Conservation (phyloP, 1,284 basidiomycete species). For the Cystobasidiaceae sp. region DNA sequence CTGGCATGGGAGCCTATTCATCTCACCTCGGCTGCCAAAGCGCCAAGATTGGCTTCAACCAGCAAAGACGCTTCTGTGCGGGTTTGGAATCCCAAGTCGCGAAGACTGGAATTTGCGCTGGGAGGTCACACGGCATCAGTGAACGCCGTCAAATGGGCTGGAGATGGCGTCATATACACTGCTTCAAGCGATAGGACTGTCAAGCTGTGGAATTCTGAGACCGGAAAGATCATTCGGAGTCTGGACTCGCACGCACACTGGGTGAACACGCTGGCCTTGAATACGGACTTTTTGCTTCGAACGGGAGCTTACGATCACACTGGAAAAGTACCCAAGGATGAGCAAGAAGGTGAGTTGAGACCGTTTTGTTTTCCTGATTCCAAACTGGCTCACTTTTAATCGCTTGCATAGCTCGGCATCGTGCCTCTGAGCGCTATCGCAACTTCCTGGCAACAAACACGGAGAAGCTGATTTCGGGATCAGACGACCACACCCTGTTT, state of each 20-base stretch:
- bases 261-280: conserved; percentile 94
- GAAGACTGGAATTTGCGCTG: conserved; percentile 74
- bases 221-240: conserved; percentile 58
- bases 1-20: conserved; percentile 96
- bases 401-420: conserved; percentile 50
- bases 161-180: conserved; percentile 83
- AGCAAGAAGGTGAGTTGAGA: conserved; percentile 57
- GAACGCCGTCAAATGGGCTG: conserved; percentile 94
- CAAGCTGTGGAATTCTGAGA: conserved; percentile 81
- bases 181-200: conserved; percentile 91
- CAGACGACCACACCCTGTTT: conserved; percentile 91
- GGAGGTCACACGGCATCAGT: conserved; percentile 92
- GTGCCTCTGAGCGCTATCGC: conserved; percentile 70
- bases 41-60: conserved; percentile 85
- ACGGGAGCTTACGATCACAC: conserved; percentile 93
- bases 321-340: conserved; percentile 64
- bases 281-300: conserved; percentile 88
- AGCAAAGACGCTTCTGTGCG: conserved; percentile 95
- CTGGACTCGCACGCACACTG: conserved; percentile 96
- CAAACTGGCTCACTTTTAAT: conserved; percentile 80
- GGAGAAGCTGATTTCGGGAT: conserved; percentile 85
- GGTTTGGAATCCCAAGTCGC: conserved; percentile 75
- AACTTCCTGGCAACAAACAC: conserved; percentile 62
- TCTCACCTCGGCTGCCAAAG: conserved; percentile 51
- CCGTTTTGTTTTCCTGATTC: conserved; percentile 51